These are phyloP conservation scores for Ottelia alismoides DNA, from an alignment of 106 monocot genomes.

Conservation along the genomic window DNA sequence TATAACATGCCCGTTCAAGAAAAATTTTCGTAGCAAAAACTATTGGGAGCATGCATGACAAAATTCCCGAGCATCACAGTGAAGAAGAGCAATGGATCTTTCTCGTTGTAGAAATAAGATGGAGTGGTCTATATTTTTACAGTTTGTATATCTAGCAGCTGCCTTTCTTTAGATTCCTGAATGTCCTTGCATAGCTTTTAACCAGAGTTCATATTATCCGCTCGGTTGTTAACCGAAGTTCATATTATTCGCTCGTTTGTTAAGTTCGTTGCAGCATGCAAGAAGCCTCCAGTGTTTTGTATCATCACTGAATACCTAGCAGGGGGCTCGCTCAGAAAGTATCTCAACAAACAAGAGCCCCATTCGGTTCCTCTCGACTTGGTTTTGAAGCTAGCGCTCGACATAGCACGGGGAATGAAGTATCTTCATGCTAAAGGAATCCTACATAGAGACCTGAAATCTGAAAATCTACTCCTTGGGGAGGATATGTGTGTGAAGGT, in stretches of 20 bases:
- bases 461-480: constrained; percentile 82
- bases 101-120: no score
- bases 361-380: constrained; percentile 51
- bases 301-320: constrained; percentile 89
- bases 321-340: constrained; percentile 79
- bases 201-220: no score
- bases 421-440: constrained; percentile 88
- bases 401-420: constrained; percentile 79
- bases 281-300: constrained; percentile 90
- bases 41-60: no score
- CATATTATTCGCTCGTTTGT: neutral
- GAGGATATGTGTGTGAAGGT: constrained; percentile 76
- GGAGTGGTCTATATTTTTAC: no score
- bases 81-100: no score
- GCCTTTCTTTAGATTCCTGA: no score
- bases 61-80: no score
- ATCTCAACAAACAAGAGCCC: constrained; percentile 77
- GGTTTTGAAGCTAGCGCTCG: constrained; percentile 60
- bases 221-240: no score
- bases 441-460: constrained; percentile 82
- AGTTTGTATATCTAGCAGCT: no score
- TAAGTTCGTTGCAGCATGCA: constrained; percentile 92
- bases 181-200: no score
- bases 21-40: no score
- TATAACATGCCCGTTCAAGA: no score